A percentile compares a stretch with the other conserved stretches of the same genome.
Evolutionary conservation across 1,284 basidiomycete genomes (phyloP).

Genomic region (Cryptococcus sp.): DNA sequence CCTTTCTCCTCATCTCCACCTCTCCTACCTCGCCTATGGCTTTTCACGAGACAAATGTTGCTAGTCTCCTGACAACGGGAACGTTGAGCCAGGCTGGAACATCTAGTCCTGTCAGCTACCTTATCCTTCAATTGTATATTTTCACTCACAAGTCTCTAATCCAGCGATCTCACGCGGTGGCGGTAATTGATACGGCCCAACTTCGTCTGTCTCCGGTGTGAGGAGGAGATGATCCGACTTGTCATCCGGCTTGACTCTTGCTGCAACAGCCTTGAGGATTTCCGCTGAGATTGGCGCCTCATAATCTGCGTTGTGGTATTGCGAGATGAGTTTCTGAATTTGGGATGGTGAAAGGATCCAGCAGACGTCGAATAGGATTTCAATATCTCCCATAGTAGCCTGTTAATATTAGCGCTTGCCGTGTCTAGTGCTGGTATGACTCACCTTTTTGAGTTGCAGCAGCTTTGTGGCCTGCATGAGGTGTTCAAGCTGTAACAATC

Average conservation of each 20-base stretch:
- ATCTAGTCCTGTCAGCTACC: conserved; percentile 8
- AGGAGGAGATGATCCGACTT: conserved; percentile 91
- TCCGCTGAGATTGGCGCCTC: conserved; percentile 94
- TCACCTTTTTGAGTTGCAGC: conserved; percentile 93
- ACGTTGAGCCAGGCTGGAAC: conserved; percentile 21
- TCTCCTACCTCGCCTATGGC: neutral
- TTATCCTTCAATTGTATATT: neutral
- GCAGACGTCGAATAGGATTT: conserved; percentile 98
- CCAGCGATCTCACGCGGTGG: conserved; percentile 44
- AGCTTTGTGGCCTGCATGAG: conserved; percentile 99
- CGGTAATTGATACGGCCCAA: conserved; percentile 60
- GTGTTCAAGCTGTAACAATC: conserved; percentile 94
- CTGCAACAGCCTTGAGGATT: conserved; percentile 91
- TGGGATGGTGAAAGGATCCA: conserved; percentile 99
- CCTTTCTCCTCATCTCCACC: neutral
- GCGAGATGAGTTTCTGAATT: conserved; percentile 97
- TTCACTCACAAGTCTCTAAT: conserved; percentile 45
- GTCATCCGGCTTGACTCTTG: conserved; percentile 87
- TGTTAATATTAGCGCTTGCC: conserved; percentile 34
- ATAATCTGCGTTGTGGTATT: conserved; percentile 93
- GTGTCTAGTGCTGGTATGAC: conserved; percentile 17
- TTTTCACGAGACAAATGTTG: conserved; percentile 13
- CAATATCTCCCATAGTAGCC: conserved; percentile 88
- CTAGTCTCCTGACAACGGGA: conserved; percentile 15
- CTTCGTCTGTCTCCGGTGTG: conserved; percentile 90